phyloP scores from a whole-genome alignment of 352 stramenopile species.

The Pythium dissotocum region DNA sequence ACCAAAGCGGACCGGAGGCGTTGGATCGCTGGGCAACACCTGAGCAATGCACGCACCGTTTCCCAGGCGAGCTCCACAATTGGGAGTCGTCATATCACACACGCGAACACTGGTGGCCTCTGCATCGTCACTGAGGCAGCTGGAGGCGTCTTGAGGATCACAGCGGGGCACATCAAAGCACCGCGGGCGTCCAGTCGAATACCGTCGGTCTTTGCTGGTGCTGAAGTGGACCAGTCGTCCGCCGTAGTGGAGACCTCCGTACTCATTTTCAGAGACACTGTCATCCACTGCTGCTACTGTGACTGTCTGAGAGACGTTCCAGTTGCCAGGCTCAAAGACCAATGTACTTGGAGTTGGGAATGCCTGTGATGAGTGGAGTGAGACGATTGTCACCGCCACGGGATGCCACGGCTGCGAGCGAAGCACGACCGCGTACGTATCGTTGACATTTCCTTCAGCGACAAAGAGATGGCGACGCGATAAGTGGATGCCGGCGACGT shows the following conservation, averaged over 20 bases:
- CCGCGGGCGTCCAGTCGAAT: conserved; percentile 56
- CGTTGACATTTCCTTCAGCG: conserved; percentile 51
- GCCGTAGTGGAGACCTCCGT: conserved; percentile 56
- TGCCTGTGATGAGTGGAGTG: conserved; percentile 50
- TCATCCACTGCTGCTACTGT: conserved; percentile 60
- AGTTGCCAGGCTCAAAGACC: conserved; percentile 42
- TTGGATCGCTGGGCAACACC: conserved; percentile 4
- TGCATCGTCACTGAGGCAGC: conserved; percentile 33
- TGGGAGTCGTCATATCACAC: conserved; percentile 42
- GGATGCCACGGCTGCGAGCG: conserved; percentile 59
- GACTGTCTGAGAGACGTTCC: conserved; percentile 53
- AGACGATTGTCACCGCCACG: conserved; percentile 44
- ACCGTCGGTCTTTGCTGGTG: conserved; percentile 58
- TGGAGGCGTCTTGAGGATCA: conserved; percentile 28
- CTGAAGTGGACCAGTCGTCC: conserved; percentile 57
- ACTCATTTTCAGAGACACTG: conserved; percentile 55
- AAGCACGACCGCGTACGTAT: conserved; percentile 61
- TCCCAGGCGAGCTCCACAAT: conserved; percentile 43
- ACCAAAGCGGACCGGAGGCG: conserved; percentile 43
- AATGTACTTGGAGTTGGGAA: conserved; percentile 31
- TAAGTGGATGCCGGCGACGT: conserved; percentile 48
- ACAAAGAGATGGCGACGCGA: conserved; percentile 62
- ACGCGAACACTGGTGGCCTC: conserved; percentile 33
- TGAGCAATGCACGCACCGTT: conserved; percentile 55
- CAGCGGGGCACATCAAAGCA: conserved; percentile 68